Evolutionary conservation across 805 yeast genomes (phyloP), one percentile per base, ranked within the genome.

Genomic region (Ogataea angusta): DNA sequence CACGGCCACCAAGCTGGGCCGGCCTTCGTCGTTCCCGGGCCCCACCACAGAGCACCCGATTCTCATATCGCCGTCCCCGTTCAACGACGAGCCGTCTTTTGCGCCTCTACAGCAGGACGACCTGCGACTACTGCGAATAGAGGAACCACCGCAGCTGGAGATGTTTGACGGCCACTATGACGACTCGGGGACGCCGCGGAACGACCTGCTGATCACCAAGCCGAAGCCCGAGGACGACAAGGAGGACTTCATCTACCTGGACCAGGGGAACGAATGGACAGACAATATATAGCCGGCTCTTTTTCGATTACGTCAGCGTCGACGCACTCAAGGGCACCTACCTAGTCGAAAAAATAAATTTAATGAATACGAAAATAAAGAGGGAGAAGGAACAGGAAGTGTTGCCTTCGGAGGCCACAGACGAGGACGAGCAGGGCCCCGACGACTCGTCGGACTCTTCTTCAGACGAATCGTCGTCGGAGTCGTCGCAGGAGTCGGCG

Each of bases 41-140:
- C 56, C 48, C 53, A 54, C 55, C 59, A 66, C 78, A 72, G 76
- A 29, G 57, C 63, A 41, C 45, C 57, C 56, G 26, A 51, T 54
- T 16, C 57, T 62, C 48, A 38, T 47, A 1, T 42, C 48, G 6
- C 47, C 47, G 12, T 39, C 47, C 4, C 48, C 46, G 13, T 44
- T 41, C 33, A 21, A 45, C 9, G 46, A 47, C 34, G 48, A 40
- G 16, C 23, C 51, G 22, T 38, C 41, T 28, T 45, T 45, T 30
- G 26, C 45, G 17, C 33, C 29, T 9, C 22, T 31, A 17, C 36
- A 31, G 19, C 24, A 16, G 13, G 44, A 42, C n/a, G 34, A 39
- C 18, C n/a, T 32, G 8, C 23, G 33, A 2, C 15, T 36, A 21
- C 22, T 46, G 23, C 42, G 43, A 19, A 25, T 48, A n/a, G 53